Evolutionary conservation across 1,284 basidiomycete species (phyloP).

Genomic region (Ustilago crameri): DNA sequence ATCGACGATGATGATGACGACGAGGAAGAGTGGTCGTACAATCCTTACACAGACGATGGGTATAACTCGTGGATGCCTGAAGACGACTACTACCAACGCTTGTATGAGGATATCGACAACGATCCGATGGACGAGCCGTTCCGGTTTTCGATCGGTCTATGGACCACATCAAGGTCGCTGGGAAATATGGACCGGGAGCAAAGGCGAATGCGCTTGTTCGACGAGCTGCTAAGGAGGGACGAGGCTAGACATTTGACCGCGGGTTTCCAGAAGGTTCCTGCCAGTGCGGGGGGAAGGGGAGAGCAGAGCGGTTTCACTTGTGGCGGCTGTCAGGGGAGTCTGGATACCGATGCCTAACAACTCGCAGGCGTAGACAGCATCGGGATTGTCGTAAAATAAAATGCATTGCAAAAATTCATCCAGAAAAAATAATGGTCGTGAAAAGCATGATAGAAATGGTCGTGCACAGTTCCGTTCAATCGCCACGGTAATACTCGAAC

Average conservation of each 20-base stretch:
- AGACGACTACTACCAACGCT: no score
- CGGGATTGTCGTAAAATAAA: no score
- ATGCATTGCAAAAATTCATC: no score
- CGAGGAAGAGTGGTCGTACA: no score
- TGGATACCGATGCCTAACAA: slow-evolving; percentile 14
- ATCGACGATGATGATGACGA: not conserved
- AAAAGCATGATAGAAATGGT: not conserved
- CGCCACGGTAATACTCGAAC: slow-evolving; percentile 26
- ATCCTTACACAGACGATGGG: no score
- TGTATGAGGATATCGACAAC: not conserved
- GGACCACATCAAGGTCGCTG: slow-evolving; percentile 1
- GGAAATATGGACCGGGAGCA: not conserved
- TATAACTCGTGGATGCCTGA: no score
- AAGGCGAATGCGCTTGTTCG: slow-evolving; percentile 15
- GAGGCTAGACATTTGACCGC: slow-evolving; percentile 16
- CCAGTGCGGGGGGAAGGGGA: slow-evolving; percentile 2
- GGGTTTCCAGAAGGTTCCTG: slow-evolving; percentile 16
- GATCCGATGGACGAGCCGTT: not conserved
- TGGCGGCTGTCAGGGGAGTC: slow-evolving; percentile 5
- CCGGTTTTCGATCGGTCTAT: not conserved
- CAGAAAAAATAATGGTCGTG: not conserved
- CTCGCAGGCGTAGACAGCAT: no score
- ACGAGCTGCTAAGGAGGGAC: slow-evolving; percentile 24
- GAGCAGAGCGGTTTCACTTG: slow-evolving; percentile 5
- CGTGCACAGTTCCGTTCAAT: not conserved